A percentile compares a stretch with the other conserved stretches of the same genome.
Conservation (phyloP, 2,329 filamentous ascomycete species). For the Aureobasidium sp. region DNA sequence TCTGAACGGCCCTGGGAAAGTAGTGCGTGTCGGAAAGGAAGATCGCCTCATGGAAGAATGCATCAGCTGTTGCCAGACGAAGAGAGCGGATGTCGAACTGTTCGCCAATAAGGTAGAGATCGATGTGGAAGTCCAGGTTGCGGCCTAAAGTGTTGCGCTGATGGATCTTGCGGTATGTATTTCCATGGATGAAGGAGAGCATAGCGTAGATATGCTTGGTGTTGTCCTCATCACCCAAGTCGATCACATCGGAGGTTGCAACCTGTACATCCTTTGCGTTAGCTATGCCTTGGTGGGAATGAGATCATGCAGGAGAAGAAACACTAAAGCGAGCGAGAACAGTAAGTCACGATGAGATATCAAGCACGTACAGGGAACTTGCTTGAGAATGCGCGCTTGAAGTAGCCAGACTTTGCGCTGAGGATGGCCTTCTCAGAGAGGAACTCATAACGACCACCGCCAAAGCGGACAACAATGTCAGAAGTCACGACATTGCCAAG, state of each 20-base stretch:
- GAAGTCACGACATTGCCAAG: not conserved
- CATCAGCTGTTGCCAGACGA: not conserved
- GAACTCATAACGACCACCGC: not conserved
- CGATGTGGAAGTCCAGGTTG: constrained; percentile 2
- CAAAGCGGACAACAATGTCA: not conserved
- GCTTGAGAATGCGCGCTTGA: not conserved
- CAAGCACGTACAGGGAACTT: not conserved
- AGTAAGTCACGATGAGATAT: not conserved
- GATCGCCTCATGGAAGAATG: not conserved
- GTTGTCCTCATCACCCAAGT: not conserved
- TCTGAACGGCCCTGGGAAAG: not conserved
- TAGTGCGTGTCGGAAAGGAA: not conserved
- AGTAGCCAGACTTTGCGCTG: not conserved
- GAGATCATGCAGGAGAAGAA: not conserved
- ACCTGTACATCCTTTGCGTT: not conserved
- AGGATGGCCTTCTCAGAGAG: not conserved
- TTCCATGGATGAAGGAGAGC: not conserved
- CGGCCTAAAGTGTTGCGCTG: not conserved
- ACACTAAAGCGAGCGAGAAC: not conserved
- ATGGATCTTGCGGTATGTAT: not conserved
- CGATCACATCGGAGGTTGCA: not conserved
- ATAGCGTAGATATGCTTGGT: not conserved
- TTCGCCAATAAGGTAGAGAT: constrained; percentile 1
- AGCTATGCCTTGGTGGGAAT: not conserved
- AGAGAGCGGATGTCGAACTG: not conserved